These are phyloP conservation scores for Acacia pycnantha DNA, from an alignment of 331 rosid species.

Conservation along the genomic window DNA sequence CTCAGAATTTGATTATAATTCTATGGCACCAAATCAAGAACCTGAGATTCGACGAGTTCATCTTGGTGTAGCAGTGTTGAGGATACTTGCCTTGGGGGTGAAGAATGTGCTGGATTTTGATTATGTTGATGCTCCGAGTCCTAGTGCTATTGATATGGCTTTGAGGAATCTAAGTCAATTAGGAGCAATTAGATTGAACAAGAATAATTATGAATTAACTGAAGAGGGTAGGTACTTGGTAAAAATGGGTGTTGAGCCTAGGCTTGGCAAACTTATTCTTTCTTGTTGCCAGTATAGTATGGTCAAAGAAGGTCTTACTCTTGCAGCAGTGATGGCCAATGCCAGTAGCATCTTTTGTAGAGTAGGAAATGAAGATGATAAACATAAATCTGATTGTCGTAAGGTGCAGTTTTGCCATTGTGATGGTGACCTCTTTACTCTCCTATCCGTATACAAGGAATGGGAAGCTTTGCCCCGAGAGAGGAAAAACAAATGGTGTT, in stretches of 20 bases:
- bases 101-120: constrained; percentile 75
- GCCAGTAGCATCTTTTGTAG: constrained; percentile 86
- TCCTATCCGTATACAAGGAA: constrained; percentile 83
- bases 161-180: constrained; percentile 73
- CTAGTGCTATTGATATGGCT: constrained; percentile 84
- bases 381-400: constrained; percentile 73
- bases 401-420: constrained; percentile 91
- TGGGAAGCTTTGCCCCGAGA: constrained; percentile 69
- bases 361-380: constrained; percentile 76
- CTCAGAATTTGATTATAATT: constrained; percentile 65
- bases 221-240: constrained; percentile 64
- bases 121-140: constrained; percentile 87
- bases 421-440: constrained; percentile 91
- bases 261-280: constrained; percentile 91
- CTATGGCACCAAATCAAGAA: constrained; percentile 76
- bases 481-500: constrained; percentile 73
- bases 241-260: constrained; percentile 91
- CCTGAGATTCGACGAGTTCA: constrained; percentile 98
- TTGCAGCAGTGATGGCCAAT: constrained; percentile 93
- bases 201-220: constrained; percentile 57
- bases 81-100: constrained; percentile 85
- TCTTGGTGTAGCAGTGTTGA: constrained; percentile 92
- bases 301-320: constrained; percentile 82
- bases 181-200: constrained; percentile 55
- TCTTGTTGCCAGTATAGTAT: constrained; percentile 49